Conservation (phyloP, 805 yeast species). For the Nakazawaea populi region DNA sequence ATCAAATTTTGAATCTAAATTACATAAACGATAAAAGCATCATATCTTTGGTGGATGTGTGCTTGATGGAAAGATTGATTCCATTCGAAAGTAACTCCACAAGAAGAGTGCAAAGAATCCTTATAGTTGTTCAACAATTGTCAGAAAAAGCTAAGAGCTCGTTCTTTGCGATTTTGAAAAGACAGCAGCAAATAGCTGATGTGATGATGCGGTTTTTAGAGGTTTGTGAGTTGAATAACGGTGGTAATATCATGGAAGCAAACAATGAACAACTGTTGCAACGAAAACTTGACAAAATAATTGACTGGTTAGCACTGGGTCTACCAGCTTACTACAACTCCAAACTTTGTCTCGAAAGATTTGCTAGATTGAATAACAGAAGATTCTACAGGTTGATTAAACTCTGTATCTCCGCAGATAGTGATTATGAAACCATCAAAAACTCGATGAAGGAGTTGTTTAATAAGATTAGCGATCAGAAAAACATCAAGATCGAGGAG, state of each 20-base stretch:
- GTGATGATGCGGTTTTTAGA: constrained; percentile 45
- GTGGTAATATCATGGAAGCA: constrained; percentile 20
- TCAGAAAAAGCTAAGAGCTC: constrained; percentile 56
- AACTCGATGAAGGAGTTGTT: constrained; percentile 62
- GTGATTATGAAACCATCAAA: constrained; percentile 53
- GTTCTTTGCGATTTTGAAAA: constrained; percentile 59
- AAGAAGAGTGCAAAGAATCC: constrained; percentile 47
- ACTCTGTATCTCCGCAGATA: constrained; percentile 47
- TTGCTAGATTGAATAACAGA: constrained; percentile 50
- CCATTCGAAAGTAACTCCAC: constrained; percentile 44
- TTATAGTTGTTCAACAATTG: constrained; percentile 41
- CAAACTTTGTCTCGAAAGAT: constrained; percentile 42
- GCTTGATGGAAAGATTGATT: constrained; percentile 53
- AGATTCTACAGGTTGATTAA: constrained; percentile 53
- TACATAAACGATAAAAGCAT: constrained; percentile 70
- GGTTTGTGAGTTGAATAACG: constrained; percentile 39
- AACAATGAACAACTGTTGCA: constrained; percentile 14
- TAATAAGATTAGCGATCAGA: constrained; percentile 46
- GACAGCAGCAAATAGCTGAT: constrained; percentile 58
- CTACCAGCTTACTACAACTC: constrained; percentile 50
- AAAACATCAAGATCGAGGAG: constrained; percentile 32
- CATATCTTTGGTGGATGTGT: constrained; percentile 57
- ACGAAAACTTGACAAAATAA: constrained; percentile 44
- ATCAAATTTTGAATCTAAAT: constrained; percentile 53
- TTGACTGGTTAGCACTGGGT: constrained; percentile 54